Evolutionary conservation across 495 filamentous ascomycete genomes (phyloP).

Genomic region (Friedmanniomyces endolithicus): DNA sequence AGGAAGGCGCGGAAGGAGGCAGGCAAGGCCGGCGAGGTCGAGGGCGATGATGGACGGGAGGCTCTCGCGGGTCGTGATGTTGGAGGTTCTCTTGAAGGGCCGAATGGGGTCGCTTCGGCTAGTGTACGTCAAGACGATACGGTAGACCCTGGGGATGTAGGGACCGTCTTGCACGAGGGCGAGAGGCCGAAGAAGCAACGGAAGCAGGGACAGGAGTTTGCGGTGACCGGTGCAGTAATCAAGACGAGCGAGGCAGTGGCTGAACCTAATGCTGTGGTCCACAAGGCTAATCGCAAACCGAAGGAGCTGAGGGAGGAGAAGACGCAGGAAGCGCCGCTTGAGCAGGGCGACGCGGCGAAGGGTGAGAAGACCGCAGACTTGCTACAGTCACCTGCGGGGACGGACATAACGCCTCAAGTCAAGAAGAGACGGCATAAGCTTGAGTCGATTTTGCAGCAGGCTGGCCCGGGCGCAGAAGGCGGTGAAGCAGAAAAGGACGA

Average conservation of each 20-base stretch:
- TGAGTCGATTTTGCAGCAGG: conserved; percentile 1
- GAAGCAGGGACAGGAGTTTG: background rate
- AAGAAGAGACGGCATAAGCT: conserved; percentile 23
- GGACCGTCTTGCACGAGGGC: background rate
- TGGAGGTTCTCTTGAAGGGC: no score
- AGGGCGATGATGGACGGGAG: background rate
- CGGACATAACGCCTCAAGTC: conserved; percentile 1
- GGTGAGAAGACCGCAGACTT: background rate
- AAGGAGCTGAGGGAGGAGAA: background rate
- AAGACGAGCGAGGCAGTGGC: background rate
- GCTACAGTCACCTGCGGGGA: background rate
- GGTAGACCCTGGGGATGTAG: background rate
- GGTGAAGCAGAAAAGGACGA: conserved; percentile 19
- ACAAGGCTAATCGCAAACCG: background rate
- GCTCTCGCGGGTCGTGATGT: no score
- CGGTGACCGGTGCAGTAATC: background rate
- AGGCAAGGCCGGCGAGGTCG: conserved; percentile 1
- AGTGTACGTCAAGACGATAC: background rate
- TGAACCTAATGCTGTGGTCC: background rate
- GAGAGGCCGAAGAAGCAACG: conserved; percentile 1
- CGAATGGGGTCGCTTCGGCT: background rate
- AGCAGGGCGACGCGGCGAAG: background rate
- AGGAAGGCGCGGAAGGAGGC: conserved; percentile 11
- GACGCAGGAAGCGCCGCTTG: background rate
- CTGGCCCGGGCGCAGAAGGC: conserved; percentile 18